phyloP scores from a whole-genome alignment of 805 yeast species.

The Metschnikowia corniflorae region DNA sequence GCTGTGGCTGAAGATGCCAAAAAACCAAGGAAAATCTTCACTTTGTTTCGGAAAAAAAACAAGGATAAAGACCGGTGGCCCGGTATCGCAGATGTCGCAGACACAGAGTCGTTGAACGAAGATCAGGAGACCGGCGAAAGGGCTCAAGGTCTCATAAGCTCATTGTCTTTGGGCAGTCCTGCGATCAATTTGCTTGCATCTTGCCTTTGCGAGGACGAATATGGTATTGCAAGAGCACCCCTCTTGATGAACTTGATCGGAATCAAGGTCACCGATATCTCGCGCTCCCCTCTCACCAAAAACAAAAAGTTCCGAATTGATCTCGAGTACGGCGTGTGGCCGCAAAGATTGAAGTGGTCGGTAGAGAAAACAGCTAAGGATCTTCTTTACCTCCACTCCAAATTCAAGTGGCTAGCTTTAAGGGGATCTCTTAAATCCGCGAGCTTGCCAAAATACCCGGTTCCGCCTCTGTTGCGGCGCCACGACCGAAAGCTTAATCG shows the following conservation, averaged over 20 bases:
- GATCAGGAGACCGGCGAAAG: constrained; percentile 34
- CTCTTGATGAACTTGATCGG: constrained; percentile 70
- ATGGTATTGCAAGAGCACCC: constrained; percentile 77
- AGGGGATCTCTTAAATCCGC: constrained; percentile 25
- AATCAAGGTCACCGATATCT: constrained; percentile 53
- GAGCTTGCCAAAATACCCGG: constrained; percentile 45
- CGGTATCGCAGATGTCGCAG: constrained; percentile 11
- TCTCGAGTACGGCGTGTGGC: constrained; percentile 87
- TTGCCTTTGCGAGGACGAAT: constrained; percentile 71
- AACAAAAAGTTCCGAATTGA: constrained; percentile 58
- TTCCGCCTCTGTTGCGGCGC: constrained; percentile 33
- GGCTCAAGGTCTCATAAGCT: constrained; percentile 31
- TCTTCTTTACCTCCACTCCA: constrained; percentile 64
- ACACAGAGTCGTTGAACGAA: constrained; percentile 20
- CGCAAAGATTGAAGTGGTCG: constrained; percentile 74
- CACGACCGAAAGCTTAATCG: constrained; percentile 6
- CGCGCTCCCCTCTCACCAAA: constrained; percentile 37
- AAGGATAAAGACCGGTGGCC: constrained; percentile 23
- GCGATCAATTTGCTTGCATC: constrained; percentile 74
- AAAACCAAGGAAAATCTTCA: constrained; percentile 19
- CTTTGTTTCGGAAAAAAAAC: constrained; percentile 24
- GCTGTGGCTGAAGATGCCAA: constrained; percentile 20
- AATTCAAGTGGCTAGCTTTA: constrained; percentile 45
- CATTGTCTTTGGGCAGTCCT: constrained; percentile 65
- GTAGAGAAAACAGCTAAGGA: constrained; percentile 71